Percentiles rank a stretch among this genome's conserved stretches.
phyloP scores from a whole-genome alignment of 2,329 filamentous ascomycete genomes.

The Ophiostoma montium region DNA sequence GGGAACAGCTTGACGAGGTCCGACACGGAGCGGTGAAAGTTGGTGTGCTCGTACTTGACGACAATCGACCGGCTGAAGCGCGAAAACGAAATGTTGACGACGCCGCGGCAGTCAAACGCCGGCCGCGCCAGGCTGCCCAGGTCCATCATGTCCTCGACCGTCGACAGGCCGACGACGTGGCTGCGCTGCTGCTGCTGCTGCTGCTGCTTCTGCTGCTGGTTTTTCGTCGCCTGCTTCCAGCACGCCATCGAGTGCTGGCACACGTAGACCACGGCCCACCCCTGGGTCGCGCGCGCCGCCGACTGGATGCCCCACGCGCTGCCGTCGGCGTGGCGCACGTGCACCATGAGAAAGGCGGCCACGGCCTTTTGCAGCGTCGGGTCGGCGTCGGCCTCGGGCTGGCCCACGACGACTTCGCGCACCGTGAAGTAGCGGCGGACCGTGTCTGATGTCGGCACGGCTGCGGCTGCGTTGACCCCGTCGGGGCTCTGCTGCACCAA shows the following conservation, averaged over 20 bases:
- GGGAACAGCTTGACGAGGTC: constrained; percentile 33
- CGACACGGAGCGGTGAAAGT: constrained; percentile 40
- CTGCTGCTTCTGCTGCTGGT: constrained; percentile 26
- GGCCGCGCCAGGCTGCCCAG: constrained; percentile 33
- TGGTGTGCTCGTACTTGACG: constrained; percentile 42
- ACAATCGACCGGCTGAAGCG: constrained; percentile 32
- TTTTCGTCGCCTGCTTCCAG: constrained; percentile 33
- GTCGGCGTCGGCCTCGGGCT: constrained; percentile 16
- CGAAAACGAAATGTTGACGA: constrained; percentile 34
- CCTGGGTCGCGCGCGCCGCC: constrained; percentile 29
- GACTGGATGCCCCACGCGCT: constrained; percentile 35
- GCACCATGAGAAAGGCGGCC: constrained; percentile 32
- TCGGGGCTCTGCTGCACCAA: constrained; percentile 8
- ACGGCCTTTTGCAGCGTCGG: constrained; percentile 34
- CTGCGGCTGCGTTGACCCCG: neutral
- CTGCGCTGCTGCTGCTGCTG: constrained; percentile 21
- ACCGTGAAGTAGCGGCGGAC: constrained; percentile 3
- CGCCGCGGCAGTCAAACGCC: constrained; percentile 44
- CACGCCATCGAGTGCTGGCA: constrained; percentile 38
- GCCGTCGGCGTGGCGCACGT: constrained; percentile 30
- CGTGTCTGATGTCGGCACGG: neutral
- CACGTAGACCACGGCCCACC: constrained; percentile 39
- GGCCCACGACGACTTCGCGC: constrained; percentile 8
- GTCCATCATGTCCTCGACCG: constrained; percentile 31
- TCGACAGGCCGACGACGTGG: constrained; percentile 33